phyloP scores from a whole-genome alignment of 768 basidiomycete genomes.

The Obba rivulosa region DNA sequence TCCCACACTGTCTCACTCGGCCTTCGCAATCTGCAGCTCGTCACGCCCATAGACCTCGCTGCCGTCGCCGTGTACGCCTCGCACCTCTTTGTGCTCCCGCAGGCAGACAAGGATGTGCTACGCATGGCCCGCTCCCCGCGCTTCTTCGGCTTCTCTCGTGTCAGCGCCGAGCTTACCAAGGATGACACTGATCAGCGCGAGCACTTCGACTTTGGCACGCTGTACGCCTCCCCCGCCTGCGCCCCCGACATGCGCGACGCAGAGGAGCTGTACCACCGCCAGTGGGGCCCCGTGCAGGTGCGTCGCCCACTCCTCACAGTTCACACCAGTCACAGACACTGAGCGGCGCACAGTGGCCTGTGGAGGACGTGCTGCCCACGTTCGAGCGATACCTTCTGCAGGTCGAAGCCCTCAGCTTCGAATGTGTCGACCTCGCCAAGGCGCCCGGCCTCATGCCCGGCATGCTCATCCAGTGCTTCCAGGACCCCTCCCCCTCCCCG shows the following conservation, averaged over 20 bases:
- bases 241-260: slow-evolving; percentile 36
- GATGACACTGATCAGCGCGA: slow-evolving; percentile 70
- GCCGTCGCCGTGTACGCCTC: slow-evolving; percentile 57
- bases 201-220: slow-evolving; percentile 78
- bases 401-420: slow-evolving; percentile 55
- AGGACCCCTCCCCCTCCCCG: no score
- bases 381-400: slow-evolving; percentile 55
- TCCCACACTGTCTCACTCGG: no score
- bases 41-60: slow-evolving; percentile 42
- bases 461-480: slow-evolving; percentile 59
- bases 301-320: slow-evolving; percentile 14
- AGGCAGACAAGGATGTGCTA: slow-evolving; percentile 70
- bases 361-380: slow-evolving; percentile 58
- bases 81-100: slow-evolving; percentile 63
- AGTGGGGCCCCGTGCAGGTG: slow-evolving; percentile 78
- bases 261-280: slow-evolving; percentile 50
- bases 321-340: no score
- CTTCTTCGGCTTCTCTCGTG: slow-evolving; percentile 71
- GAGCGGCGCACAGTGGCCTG: slow-evolving; percentile 77
- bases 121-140: slow-evolving; percentile 70
- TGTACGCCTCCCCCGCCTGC: no score
- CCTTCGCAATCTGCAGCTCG: no score
- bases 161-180: slow-evolving; percentile 73
- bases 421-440: slow-evolving; percentile 59
- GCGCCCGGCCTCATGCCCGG: slow-evolving; percentile 55